Percentiles rank a stretch among this genome's conserved stretches.
Evolutionary conservation across 176 grass and related monocot species (phyloP).

Genomic region (Lolium rigidum): DNA sequence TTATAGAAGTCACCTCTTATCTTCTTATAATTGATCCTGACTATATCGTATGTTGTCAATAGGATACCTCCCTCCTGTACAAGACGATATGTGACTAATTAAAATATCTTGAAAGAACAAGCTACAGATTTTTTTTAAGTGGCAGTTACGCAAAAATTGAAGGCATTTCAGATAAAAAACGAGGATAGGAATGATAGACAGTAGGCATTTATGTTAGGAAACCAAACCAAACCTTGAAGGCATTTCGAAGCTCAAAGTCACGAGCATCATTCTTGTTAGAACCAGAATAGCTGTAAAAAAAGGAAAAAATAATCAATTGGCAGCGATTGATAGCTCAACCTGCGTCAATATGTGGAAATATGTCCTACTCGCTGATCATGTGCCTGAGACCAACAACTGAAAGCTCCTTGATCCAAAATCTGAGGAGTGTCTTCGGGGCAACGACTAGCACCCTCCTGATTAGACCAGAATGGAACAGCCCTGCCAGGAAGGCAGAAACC

Average conservation of each 20-base stretch:
- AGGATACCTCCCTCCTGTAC: slow-evolving; percentile 83
- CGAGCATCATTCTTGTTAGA: slow-evolving; percentile 51
- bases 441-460: slow-evolving; percentile 84
- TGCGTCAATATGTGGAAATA: slow-evolving; percentile 19
- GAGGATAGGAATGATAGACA: background rate
- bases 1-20: slow-evolving; percentile 65
- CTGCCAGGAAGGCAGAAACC: slow-evolving; percentile 84
- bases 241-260: slow-evolving; percentile 67
- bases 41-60: slow-evolving; percentile 88
- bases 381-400: slow-evolving; percentile 69
- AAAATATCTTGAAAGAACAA: slow-evolving; percentile 26
- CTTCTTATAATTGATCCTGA: slow-evolving; percentile 71
- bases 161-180: background rate
- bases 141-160: background rate
- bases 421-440: slow-evolving; percentile 81
- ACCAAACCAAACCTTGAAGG: slow-evolving; percentile 62
- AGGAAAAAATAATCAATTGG: slow-evolving; percentile 17
- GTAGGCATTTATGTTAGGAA: slow-evolving; percentile 33
- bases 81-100: slow-evolving; percentile 26
- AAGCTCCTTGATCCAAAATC: slow-evolving; percentile 73
- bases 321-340: background rate
- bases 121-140: slow-evolving; percentile 11
- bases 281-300: slow-evolving; percentile 67
- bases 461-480: slow-evolving; percentile 69
- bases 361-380: slow-evolving; percentile 71